Conservation (phyloP, 371 early-diverging fungal genomes). For the Mortierella sp. region DNA sequence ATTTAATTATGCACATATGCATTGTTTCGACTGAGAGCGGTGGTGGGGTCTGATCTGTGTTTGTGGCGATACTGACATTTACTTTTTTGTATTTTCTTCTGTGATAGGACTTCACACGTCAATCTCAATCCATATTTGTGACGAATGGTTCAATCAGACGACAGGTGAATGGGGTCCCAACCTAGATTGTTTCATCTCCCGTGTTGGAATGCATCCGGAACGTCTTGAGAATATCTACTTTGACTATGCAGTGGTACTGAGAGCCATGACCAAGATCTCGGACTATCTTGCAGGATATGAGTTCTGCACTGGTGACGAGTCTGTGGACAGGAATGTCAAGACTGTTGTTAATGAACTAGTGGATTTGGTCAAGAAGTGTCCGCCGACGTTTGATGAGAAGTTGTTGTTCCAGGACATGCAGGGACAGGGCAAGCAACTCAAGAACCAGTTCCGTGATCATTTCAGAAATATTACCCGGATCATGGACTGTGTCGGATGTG, state of each 20-base stretch:
- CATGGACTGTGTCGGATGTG: constrained; percentile 99
- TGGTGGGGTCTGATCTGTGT: too few relatives aligned
- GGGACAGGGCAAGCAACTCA: constrained; percentile 58
- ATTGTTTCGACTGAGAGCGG: not conserved
- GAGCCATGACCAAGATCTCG: constrained; percentile 86
- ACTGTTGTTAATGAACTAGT: constrained; percentile 69
- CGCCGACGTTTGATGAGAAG: constrained; percentile 90
- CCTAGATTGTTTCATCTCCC: constrained; percentile 87
- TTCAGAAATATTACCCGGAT: constrained; percentile 96
- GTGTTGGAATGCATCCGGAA: constrained; percentile 91
- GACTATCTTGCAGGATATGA: constrained; percentile 80
- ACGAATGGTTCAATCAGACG: constrained; percentile 87
- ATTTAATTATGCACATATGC: not conserved
- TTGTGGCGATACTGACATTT: too few relatives aligned
- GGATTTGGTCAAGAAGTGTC: constrained; percentile 67
- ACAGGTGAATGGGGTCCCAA: constrained; percentile 92
- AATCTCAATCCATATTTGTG: constrained; percentile 97
- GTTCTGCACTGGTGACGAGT: constrained; percentile 66
- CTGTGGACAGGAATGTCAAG: constrained; percentile 67
- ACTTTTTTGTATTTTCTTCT: not conserved
- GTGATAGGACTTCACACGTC: constrained; percentile 90
- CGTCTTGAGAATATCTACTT: constrained; percentile 95
- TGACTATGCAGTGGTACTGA: constrained; percentile 84
- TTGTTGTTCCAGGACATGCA: constrained; percentile 70
- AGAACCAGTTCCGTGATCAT: constrained; percentile 87